Conservation (phyloP, 306 rosid genomes). For the Trifolium fragiferum region DNA sequence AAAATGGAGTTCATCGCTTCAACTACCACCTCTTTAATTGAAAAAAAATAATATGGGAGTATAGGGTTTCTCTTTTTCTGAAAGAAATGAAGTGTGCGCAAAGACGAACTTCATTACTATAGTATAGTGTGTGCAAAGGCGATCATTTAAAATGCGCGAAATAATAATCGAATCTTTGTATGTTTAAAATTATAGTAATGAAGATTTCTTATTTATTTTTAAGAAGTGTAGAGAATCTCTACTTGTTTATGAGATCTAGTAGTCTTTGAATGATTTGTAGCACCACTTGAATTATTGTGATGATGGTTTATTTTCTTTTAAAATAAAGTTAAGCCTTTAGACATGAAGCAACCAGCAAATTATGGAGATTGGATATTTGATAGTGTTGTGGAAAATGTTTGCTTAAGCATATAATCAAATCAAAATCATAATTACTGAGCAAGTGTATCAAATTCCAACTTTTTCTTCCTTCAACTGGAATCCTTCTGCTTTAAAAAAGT, state of each 20-base stretch:
- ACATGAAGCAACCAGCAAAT: background rate
- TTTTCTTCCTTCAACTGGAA: constrained; percentile 28
- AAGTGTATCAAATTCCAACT: background rate
- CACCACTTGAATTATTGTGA: background rate
- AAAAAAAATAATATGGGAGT: background rate
- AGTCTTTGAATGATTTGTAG: background rate
- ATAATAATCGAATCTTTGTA: background rate
- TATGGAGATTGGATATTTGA: background rate
- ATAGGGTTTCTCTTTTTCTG: background rate
- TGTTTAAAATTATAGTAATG: background rate
- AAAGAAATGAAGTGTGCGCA: background rate
- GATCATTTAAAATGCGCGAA: background rate
- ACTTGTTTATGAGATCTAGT: background rate
- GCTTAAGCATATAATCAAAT: background rate
- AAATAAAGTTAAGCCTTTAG: background rate
- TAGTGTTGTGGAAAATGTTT: background rate
- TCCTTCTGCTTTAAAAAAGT: background rate
- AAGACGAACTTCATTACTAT: background rate
- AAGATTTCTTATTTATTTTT: background rate
- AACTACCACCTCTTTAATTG: background rate
- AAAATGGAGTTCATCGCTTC: background rate
- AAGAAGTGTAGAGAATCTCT: background rate
- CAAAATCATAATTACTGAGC: background rate
- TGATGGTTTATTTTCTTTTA: background rate
- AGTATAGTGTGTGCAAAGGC: background rate